phyloP scores from a whole-genome alignment of 2,329 filamentous ascomycete genomes.

The Lizonia empirigonia region DNA sequence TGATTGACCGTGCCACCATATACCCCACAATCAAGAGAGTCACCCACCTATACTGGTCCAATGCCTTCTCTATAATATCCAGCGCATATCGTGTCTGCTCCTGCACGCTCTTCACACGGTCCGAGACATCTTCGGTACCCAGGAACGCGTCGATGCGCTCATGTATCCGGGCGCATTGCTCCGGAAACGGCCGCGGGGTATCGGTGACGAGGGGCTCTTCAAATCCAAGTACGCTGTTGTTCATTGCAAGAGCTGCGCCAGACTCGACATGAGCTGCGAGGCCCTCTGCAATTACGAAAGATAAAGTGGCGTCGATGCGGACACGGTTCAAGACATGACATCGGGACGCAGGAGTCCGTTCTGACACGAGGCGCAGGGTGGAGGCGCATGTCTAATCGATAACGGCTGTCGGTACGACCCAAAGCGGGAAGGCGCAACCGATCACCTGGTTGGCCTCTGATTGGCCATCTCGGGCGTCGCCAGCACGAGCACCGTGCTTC shows the following conservation, averaged over 20 bases:
- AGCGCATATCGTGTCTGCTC: slow-evolving; percentile 74
- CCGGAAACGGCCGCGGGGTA: slow-evolving; percentile 54
- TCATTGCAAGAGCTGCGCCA: slow-evolving; percentile 46
- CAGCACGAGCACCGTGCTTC: neutral
- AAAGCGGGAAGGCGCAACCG: slow-evolving; percentile 20
- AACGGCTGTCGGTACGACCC: slow-evolving; percentile 20
- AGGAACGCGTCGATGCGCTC: slow-evolving; percentile 70
- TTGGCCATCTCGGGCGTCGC: too few species aligned
- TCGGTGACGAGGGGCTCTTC: slow-evolving; percentile 46
- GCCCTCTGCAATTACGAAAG: slow-evolving; percentile 19
- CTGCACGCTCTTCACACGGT: slow-evolving; percentile 69
- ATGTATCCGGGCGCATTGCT: slow-evolving; percentile 59
- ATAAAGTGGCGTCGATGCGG: slow-evolving; percentile 24
- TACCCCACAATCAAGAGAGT: neutral
- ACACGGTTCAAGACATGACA: slow-evolving; percentile 30
- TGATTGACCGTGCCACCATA: slow-evolving; percentile 1
- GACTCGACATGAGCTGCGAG: slow-evolving; percentile 43
- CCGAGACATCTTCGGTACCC: slow-evolving; percentile 60
- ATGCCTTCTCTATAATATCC: slow-evolving; percentile 73
- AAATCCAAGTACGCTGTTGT: slow-evolving; percentile 32
- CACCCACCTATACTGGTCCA: slow-evolving; percentile 74
- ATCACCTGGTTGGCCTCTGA: slow-evolving; percentile 21
- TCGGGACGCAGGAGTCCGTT: slow-evolving; percentile 27
- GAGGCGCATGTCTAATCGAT: slow-evolving; percentile 22
- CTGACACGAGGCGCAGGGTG: slow-evolving; percentile 23